These are phyloP conservation scores for Cornus kousa DNA, from an alignment of 148 eudicot genomes.

Conservation along the genomic window DNA sequence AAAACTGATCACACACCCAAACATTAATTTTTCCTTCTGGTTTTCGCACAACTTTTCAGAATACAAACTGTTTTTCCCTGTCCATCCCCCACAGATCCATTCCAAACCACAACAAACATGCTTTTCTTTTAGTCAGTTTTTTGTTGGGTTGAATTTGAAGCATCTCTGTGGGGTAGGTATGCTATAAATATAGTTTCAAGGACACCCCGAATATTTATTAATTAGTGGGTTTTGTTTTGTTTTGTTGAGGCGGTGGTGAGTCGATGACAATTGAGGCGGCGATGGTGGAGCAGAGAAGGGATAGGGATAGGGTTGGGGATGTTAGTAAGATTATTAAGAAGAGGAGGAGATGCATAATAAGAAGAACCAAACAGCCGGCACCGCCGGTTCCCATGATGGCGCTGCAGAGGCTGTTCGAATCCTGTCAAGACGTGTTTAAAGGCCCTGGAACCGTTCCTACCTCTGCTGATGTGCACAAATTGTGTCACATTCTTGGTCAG, in stretches of 20 bases:
- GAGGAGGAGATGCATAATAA: slow-evolving; percentile 42
- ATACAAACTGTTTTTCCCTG: background rate
- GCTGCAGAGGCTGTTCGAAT: slow-evolving; percentile 53
- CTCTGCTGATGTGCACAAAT: slow-evolving; percentile 42
- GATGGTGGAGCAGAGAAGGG: slow-evolving; percentile 27
- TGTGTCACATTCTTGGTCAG: slow-evolving; percentile 59
- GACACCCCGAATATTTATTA: background rate
- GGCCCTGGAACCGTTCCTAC: slow-evolving; percentile 74
- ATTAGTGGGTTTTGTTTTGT: background rate
- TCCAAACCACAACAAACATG: background rate
- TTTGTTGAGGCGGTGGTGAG: background rate
- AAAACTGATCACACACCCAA: no score
- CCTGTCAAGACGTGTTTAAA: slow-evolving; percentile 53
- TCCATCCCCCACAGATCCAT: slow-evolving; percentile 23
- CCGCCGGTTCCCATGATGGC: slow-evolving; percentile 13
- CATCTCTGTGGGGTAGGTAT: no score
- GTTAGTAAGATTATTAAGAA: slow-evolving; percentile 36
- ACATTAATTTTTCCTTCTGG: no score
- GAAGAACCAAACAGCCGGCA: slow-evolving; percentile 18
- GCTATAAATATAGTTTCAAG: background rate
- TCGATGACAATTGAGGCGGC: slow-evolving; percentile 34
- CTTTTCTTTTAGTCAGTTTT: no score
- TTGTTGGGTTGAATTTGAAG: no score
- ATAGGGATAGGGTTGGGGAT: slow-evolving; percentile 9
- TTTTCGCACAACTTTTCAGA: background rate